phyloP scores from a whole-genome alignment of 495 filamentous ascomycete species.

The Hyaloscypha finlandica region DNA sequence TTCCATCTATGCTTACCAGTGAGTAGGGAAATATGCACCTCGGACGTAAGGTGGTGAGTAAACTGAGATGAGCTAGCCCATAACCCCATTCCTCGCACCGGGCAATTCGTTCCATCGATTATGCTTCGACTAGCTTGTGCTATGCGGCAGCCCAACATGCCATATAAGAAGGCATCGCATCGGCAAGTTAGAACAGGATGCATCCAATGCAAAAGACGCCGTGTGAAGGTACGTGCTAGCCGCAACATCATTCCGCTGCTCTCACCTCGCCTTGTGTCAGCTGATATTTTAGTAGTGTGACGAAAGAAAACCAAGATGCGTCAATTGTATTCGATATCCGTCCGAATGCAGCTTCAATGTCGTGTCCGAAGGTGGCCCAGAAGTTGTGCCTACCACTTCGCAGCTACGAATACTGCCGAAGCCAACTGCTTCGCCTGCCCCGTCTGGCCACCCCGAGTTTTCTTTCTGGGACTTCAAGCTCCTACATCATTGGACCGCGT shows the following conservation, averaged over 20 bases:
- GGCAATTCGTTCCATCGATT: not conserved
- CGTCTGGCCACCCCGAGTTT: not conserved
- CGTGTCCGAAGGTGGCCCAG: not conserved
- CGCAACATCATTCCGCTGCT: not conserved
- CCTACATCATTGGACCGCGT: not conserved
- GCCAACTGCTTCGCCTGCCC: not conserved
- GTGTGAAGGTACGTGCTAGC: not conserved
- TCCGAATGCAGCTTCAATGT: not conserved
- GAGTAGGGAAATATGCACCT: too few relatives aligned
- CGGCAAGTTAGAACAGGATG: conserved; percentile 2
- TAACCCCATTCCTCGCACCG: not conserved
- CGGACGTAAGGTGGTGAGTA: too few relatives aligned
- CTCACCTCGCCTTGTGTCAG: not conserved
- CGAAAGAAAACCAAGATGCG: not conserved
- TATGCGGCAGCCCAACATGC: not conserved
- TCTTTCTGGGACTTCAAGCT: not conserved
- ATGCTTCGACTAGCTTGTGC: not conserved
- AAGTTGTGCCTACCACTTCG: not conserved
- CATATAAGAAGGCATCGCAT: not conserved
- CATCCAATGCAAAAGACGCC: conserved; percentile 2
- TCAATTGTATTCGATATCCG: not conserved
- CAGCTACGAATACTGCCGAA: not conserved
- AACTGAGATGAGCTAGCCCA: too few relatives aligned
- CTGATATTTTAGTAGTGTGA: not conserved
- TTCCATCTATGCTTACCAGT: too few relatives aligned